A percentile compares a stretch with the other conserved stretches of the same genome.
These are phyloP conservation scores for Furcasterigmium furcatum DNA, from an alignment of 2,329 filamentous ascomycete species.

Conservation along the genomic window DNA sequence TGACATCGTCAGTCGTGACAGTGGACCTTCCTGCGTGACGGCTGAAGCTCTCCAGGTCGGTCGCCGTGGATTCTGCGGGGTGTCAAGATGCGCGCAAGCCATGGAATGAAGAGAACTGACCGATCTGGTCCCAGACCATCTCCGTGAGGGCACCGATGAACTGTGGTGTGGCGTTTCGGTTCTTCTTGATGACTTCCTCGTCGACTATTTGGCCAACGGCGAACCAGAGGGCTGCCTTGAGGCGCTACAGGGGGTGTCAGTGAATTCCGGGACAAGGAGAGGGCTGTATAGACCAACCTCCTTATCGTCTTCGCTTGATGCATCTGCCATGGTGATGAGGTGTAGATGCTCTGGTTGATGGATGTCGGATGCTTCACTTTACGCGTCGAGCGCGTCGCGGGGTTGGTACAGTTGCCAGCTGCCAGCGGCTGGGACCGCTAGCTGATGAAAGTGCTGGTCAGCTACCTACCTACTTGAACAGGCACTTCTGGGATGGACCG, in stretches of 20 bases:
- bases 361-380: constrained; percentile 9
- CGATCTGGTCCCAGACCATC: constrained; percentile 83
- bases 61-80: constrained; percentile 48
- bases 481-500: background rate
- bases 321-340: constrained; percentile 25
- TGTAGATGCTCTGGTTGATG: background rate
- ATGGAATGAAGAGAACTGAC: constrained; percentile 39
- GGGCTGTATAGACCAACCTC: constrained; percentile 21
- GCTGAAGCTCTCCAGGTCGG: constrained; percentile 54
- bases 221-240: constrained; percentile 84
- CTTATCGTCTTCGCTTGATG: constrained; percentile 26
- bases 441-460: too few relatives aligned
- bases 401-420: too few relatives aligned
- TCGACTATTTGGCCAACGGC: constrained; percentile 85
- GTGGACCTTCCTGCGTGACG: constrained; percentile 79
- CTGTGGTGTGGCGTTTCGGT: constrained; percentile 85
- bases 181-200: constrained; percentile 68
- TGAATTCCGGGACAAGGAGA: background rate
- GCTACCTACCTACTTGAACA: background rate
- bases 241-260: constrained; percentile 49
- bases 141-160: constrained; percentile 87
- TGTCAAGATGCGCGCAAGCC: background rate
- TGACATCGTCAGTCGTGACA: constrained; percentile 80
- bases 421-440: too few relatives aligned
- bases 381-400: constrained; percentile 10